Percentiles rank a stretch among this genome's conserved stretches.
These are phyloP conservation scores for Punica granatum DNA, from an alignment of 345 rosid genomes.

Conservation along the genomic window DNA sequence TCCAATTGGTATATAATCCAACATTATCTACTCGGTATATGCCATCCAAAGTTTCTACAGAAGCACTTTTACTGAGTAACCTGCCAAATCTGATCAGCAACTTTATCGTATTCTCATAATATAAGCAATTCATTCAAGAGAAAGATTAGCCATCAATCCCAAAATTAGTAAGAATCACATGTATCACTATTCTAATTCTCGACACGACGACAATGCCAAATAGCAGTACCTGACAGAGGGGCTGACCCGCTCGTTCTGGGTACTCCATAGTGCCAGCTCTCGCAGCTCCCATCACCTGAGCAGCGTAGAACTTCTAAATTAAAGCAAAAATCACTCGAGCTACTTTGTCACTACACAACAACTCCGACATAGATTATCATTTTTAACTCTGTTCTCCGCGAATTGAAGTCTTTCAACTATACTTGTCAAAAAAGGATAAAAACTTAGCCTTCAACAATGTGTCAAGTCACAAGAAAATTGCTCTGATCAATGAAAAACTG, in stretches of 20 bases:
- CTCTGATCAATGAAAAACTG: background rate
- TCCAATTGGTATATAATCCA: background rate
- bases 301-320: slow-evolving; percentile 3
- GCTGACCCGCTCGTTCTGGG: slow-evolving; percentile 77
- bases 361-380: background rate
- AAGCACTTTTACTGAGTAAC: background rate
- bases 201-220: background rate
- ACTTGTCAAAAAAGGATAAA: too few relatives aligned
- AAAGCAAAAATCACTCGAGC: background rate
- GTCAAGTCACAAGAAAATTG: background rate
- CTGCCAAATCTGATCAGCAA: background rate
- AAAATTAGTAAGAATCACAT: background rate
- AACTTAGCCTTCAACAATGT: background rate
- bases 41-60: background rate
- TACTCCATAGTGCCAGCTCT: slow-evolving; percentile 52
- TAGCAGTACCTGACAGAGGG: slow-evolving; percentile 65
- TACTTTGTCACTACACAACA: background rate
- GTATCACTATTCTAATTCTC: background rate
- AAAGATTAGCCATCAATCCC: background rate
- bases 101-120: background rate
- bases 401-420: too few relatives aligned
- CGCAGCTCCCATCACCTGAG: slow-evolving; percentile 56
- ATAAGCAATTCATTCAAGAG: background rate
- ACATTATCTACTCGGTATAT: slow-evolving; percentile 1
- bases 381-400: background rate